phyloP scores from a whole-genome alignment of 2,329 filamentous ascomycete genomes.

The Fusarium abutilonis region DNA sequence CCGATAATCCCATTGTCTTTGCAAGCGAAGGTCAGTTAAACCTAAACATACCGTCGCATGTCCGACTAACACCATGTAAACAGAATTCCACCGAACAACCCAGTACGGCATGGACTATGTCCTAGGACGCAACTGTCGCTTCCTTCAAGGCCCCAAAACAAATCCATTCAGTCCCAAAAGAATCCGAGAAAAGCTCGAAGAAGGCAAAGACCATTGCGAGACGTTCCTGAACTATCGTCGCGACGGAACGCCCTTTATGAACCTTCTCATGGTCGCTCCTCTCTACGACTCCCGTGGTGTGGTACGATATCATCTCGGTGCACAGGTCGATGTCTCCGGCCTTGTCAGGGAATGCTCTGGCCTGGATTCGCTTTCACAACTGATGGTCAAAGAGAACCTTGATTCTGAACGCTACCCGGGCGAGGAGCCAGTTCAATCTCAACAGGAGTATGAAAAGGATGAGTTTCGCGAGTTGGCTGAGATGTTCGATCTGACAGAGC shows the following conservation, averaged over 20 bases:
- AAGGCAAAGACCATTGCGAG: slow-evolving; percentile 76
- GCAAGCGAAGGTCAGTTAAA: slow-evolving; percentile 72
- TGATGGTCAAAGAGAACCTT: slow-evolving; percentile 50
- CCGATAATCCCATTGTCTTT: slow-evolving; percentile 81
- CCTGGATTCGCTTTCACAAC: slow-evolving; percentile 67
- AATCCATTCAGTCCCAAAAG: slow-evolving; percentile 70
- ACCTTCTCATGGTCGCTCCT: slow-evolving; percentile 78
- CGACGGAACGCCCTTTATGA: slow-evolving; percentile 82
- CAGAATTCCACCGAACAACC: slow-evolving; percentile 78
- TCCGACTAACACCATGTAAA: background rate
- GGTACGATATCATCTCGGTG: slow-evolving; percentile 75
- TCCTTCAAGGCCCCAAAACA: slow-evolving; percentile 79
- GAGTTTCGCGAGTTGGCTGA: slow-evolving; percentile 74
- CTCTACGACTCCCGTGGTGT: slow-evolving; percentile 73
- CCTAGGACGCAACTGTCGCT: slow-evolving; percentile 80
- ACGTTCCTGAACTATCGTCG: slow-evolving; percentile 80
- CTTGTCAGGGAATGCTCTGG: slow-evolving; percentile 73
- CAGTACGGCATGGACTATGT: slow-evolving; percentile 79
- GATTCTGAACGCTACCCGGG: slow-evolving; percentile 42
- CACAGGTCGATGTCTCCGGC: slow-evolving; percentile 76
- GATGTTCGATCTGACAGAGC: slow-evolving; percentile 74
- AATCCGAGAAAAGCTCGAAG: slow-evolving; percentile 67
- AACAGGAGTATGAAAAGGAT: slow-evolving; percentile 52
- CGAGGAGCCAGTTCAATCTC: slow-evolving; percentile 16
- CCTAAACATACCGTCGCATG: accelerated